A percentile compares a stretch with the other conserved stretches of the same genome.
Conservation (phyloP, 2,329 filamentous ascomycete species). For the Pyricularia sp. region DNA sequence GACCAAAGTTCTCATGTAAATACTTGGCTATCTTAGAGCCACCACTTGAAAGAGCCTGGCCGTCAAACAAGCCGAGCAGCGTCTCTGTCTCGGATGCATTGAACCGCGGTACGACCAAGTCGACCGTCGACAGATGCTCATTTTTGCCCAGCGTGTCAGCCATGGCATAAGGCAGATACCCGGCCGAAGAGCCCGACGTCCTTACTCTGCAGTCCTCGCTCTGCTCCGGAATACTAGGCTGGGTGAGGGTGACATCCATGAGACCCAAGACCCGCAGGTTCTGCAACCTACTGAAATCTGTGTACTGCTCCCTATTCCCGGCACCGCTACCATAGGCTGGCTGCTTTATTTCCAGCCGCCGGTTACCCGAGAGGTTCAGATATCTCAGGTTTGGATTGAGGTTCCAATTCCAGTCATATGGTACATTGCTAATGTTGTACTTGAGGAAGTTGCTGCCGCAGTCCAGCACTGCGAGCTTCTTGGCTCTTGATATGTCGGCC, state of each 20-base stretch:
- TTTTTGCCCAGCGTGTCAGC: slow-evolving; percentile 88
- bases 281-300: slow-evolving; percentile 77
- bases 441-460: slow-evolving; percentile 93
- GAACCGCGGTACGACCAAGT: slow-evolving; percentile 89
- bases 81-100: slow-evolving; percentile 85
- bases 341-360: slow-evolving; percentile 81
- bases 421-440: slow-evolving; percentile 98
- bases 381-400: slow-evolving; percentile 93
- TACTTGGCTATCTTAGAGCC: slow-evolving; percentile 96
- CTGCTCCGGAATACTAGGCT: slow-evolving; percentile 87
- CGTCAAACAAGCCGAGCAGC: slow-evolving; percentile 91
- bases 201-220: slow-evolving; percentile 90
- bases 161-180: slow-evolving; percentile 91
- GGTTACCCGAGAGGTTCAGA: slow-evolving; percentile 94
- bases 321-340: slow-evolving; percentile 43
- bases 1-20: slow-evolving; percentile 88
- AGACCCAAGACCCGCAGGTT: slow-evolving; percentile 83
- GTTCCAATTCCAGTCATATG: slow-evolving; percentile 99
- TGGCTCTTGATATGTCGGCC: slow-evolving; percentile 88
- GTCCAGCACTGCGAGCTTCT: slow-evolving; percentile 84
- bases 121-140: slow-evolving; percentile 90
- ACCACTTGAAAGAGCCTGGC: slow-evolving; percentile 76
- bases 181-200: slow-evolving; percentile 91
- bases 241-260: slow-evolving; percentile 96
- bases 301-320: slow-evolving; percentile 61